Evolutionary conservation across 2,329 filamentous ascomycete genomes (phyloP).

Genomic region (Metarhizium brunneum): DNA sequence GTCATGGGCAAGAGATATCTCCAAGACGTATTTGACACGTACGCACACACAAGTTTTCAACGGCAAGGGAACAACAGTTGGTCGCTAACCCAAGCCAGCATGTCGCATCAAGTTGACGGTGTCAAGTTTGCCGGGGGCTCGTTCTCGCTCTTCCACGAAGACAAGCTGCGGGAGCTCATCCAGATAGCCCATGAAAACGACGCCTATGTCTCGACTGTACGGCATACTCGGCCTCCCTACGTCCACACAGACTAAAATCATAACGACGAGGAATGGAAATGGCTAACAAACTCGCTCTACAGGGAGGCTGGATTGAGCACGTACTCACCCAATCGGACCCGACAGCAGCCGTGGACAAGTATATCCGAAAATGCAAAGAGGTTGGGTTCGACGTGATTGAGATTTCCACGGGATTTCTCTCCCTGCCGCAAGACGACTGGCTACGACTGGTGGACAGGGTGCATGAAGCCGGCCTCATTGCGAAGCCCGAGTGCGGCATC

Average conservation of each 20-base stretch:
- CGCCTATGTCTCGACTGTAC: not conserved
- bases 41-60: too few species aligned
- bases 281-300: not conserved
- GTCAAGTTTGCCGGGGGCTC: constrained; percentile 40
- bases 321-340: constrained; percentile 27
- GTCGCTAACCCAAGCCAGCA: constrained; percentile 18
- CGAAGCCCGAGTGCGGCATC: constrained; percentile 47
- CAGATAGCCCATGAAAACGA: constrained; percentile 3
- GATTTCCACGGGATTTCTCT: constrained; percentile 43
- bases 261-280: not conserved
- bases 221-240: not conserved
- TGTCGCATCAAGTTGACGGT: constrained; percentile 44
- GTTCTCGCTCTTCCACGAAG: not conserved
- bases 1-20: constrained; percentile 44
- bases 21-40: constrained; percentile 43
- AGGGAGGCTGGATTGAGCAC: not conserved
- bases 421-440: constrained; percentile 44
- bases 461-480: constrained; percentile 36
- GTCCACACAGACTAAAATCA: too few species aligned
- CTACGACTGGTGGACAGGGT: constrained; percentile 37
- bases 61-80: not conserved
- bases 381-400: constrained; percentile 46
- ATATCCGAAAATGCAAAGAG: constrained; percentile 41
- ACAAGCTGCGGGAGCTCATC: constrained; percentile 4
- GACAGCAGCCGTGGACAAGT: constrained; percentile 36